phyloP scores from a whole-genome alignment of 176 grass and related monocot genomes.

The Coix lacrymajobi region DNA sequence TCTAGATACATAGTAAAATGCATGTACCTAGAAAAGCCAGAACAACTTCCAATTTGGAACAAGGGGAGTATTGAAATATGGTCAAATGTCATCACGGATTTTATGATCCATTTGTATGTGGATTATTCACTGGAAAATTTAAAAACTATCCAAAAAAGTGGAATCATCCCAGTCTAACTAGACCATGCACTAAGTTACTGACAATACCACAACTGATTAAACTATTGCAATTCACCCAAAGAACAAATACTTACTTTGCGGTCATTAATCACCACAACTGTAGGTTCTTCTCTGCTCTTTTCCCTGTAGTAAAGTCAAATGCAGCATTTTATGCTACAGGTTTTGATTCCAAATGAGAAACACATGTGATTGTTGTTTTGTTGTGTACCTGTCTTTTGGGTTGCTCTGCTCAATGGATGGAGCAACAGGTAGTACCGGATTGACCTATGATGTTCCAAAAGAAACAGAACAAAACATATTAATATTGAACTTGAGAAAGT shows the following conservation, averaged over 20 bases:
- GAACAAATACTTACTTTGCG: slow-evolving; percentile 43
- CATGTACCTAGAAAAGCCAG: neutral
- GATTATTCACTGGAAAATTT: neutral
- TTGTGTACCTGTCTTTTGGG: slow-evolving; percentile 50
- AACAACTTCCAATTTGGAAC: neutral
- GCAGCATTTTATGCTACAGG: neutral
- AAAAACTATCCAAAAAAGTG: neutral
- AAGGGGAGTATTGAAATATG: neutral
- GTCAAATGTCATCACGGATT: neutral
- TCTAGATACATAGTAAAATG: neutral
- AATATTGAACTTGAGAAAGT: neutral
- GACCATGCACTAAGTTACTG: neutral
- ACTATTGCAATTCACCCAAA: neutral
- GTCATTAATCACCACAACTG: slow-evolving; percentile 43
- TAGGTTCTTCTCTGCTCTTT: slow-evolving; percentile 33
- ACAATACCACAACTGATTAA: neutral
- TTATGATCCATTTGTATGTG: neutral
- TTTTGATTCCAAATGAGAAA: neutral
- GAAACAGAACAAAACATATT: neutral
- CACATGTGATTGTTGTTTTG: neutral
- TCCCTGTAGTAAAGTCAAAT: slow-evolving; percentile 30
- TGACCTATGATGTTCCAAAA: slow-evolving; percentile 28
- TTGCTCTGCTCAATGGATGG: slow-evolving; percentile 33
- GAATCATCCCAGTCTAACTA: slow-evolving; percentile 6
- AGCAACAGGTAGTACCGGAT: slow-evolving; percentile 5